These are phyloP conservation scores for Chaetomium olivaceum DNA, from an alignment of 2,329 filamentous ascomycete species.

Conservation along the genomic window DNA sequence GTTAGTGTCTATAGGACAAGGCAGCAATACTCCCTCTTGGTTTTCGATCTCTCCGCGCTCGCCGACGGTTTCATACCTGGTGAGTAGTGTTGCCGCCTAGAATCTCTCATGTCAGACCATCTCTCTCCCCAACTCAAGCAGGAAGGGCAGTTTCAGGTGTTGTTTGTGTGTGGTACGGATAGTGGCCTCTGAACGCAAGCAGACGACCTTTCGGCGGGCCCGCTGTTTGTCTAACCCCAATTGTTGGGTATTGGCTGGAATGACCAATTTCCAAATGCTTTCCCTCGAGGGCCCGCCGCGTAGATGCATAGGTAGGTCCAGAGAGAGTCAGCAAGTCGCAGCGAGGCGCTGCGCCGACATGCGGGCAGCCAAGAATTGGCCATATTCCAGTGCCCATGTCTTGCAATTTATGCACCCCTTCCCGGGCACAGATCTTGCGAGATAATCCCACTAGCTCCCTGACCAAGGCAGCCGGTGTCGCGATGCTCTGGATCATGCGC, in stretches of 20 bases:
- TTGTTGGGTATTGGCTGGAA: slow-evolving; percentile 16
- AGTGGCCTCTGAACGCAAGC: slow-evolving; percentile 19
- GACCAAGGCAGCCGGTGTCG: slow-evolving; percentile 15
- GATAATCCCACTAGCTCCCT: slow-evolving; percentile 1
- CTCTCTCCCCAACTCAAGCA: slow-evolving; percentile 33
- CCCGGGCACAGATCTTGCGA: neutral
- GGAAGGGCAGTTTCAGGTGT: slow-evolving; percentile 19
- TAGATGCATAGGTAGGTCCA: too few species aligned
- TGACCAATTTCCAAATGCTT: slow-evolving; percentile 7
- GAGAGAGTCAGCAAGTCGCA: neutral
- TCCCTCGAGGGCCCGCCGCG: neutral
- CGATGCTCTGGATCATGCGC: slow-evolving; percentile 19
- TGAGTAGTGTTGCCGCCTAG: slow-evolving; percentile 72
- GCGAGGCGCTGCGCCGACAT: slow-evolving; percentile 13
- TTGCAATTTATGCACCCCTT: slow-evolving; percentile 6
- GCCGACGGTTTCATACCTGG: slow-evolving; percentile 59
- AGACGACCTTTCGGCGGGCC: slow-evolving; percentile 5
- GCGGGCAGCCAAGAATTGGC: slow-evolving; percentile 9
- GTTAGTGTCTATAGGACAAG: slow-evolving; percentile 16
- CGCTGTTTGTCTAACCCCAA: slow-evolving; percentile 18
- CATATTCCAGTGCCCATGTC: slow-evolving; percentile 9
- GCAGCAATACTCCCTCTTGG: slow-evolving; percentile 27
- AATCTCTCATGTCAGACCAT: slow-evolving; percentile 38
- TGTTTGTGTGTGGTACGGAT: slow-evolving; percentile 19
- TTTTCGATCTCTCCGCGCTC: slow-evolving; percentile 23